Evolutionary conservation across 192 early-diverging fungal species (phyloP), one percentile per base, ranked within the genome.

Genomic region (Podila verticillata): DNA sequence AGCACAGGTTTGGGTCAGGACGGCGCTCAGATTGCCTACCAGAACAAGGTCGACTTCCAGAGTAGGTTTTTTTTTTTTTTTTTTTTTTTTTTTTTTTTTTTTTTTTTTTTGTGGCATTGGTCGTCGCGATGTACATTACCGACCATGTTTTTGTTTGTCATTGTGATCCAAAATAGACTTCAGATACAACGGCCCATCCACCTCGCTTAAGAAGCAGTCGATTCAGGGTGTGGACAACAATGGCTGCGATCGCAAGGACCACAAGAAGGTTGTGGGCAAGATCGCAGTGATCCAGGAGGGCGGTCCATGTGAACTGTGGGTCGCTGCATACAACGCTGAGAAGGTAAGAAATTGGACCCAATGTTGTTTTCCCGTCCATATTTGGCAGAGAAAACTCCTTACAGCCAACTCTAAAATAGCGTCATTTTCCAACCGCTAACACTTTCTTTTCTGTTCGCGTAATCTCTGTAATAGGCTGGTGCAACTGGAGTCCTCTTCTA

Each of bases 401-500:
- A n/a, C n/a, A 12, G 36, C 39, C 36, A 44, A 15, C 39, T 44
- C 39, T 44, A 44, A 44, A 44, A 54, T 54, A 8, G 4, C 22
- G 24, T 54, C n/a, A n/a, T 29, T 32, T 28, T 17, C 54, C 4
- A 12, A 1, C 29, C 17, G 47, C 34, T 44, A 15, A 57, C 35
- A 15, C 3, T 26, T 61, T 30, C 58, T 17, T 49, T 19, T 57
- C 34, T 30, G 17, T 6, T 68, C 63, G n/a, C 44, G 15, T 20
- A 26, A 26, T 49, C 4, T 44, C n/a, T 47, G 24, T 48, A 15
- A 44, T 58, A 84, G 82, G 47, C 58, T 28, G 89, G 89, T 19
- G 91, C 89, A 8, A 79, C 77, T 7, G 91, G 84, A 7, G 85
- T 92, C 22, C 66, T 92, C 28, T 87, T 91, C 75, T 89, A 89